Conservation (phyloP, 371 early-diverging fungal genomes). For the Mortierella sp. region DNA sequence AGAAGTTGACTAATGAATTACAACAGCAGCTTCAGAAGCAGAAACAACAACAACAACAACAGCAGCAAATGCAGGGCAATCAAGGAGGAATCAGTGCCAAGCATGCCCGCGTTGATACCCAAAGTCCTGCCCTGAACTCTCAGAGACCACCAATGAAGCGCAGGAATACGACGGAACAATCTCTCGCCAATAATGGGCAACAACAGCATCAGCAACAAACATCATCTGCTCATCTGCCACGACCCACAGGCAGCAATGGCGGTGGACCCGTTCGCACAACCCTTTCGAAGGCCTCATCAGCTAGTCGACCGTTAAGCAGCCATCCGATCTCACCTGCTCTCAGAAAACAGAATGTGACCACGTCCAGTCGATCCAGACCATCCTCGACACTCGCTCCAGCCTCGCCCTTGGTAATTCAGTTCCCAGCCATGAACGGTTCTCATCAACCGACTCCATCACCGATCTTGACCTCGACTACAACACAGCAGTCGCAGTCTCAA, state of each 20-base stretch:
- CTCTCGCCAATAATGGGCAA: slow-evolving; percentile 6
- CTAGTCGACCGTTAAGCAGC: slow-evolving; percentile 19
- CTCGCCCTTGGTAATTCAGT: slow-evolving; percentile 27
- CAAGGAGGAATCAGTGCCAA: slow-evolving; percentile 35
- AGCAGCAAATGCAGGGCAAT: slow-evolving; percentile 17
- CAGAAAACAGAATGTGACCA: slow-evolving; percentile 2
- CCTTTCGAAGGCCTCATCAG: slow-evolving; percentile 29
- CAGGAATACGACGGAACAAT: slow-evolving; percentile 30
- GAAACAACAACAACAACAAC: slow-evolving; percentile 31
- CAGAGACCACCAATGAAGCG: slow-evolving; percentile 44
- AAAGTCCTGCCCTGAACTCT: slow-evolving; percentile 12
- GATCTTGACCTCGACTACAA: slow-evolving; percentile 28
- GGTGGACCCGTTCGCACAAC: slow-evolving; percentile 22
- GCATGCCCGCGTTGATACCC: slow-evolving; percentile 18
- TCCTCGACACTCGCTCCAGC: slow-evolving; percentile 8
- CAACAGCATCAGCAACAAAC: too few species aligned
- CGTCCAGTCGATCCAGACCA: slow-evolving; percentile 2
- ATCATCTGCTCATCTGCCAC: neutral
- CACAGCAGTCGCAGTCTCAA: slow-evolving; percentile 8
- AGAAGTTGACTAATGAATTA: slow-evolving; percentile 14
- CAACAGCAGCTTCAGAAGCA: slow-evolving; percentile 8
- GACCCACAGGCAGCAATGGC: neutral
- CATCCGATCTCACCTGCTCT: slow-evolving; percentile 2
- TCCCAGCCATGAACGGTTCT: slow-evolving; percentile 8
- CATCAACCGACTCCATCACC: slow-evolving; percentile 34